Percentiles rank a stretch among this genome's conserved stretches.
These are phyloP conservation scores for Ophiognomonia clavigignenti-juglandacearum DNA, from an alignment of 2,329 filamentous ascomycete species.

Conservation along the genomic window DNA sequence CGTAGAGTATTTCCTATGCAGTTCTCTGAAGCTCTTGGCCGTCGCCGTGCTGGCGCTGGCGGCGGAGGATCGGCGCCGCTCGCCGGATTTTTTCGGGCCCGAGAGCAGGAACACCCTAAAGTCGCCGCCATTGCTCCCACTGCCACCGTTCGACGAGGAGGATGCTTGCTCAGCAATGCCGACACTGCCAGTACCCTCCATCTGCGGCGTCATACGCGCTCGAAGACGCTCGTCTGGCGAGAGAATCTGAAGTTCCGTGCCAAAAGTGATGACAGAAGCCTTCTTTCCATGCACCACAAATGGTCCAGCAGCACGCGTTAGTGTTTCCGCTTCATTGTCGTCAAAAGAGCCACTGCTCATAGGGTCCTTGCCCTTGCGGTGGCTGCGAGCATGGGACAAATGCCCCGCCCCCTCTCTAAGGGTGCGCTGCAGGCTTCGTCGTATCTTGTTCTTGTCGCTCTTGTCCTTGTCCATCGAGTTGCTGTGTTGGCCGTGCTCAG, in stretches of 20 bases:
- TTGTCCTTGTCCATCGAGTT: conserved; percentile 42
- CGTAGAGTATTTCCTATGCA: conserved; percentile 56
- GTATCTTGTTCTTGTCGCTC: conserved; percentile 62
- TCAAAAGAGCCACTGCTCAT: conserved; percentile 52
- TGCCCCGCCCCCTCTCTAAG: conserved; percentile 73
- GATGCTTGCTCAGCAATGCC: conserved; percentile 26
- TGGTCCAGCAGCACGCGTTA: conserved; percentile 76
- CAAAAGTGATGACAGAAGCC: conserved; percentile 94
- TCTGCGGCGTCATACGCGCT: conserved; percentile 49
- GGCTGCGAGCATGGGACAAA: conserved; percentile 61
- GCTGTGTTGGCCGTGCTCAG: conserved; percentile 20
- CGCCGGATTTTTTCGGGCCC: conserved; percentile 25
- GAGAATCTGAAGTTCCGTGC: conserved; percentile 79
- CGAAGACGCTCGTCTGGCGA: conserved; percentile 68
- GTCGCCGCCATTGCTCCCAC: conserved; percentile 33
- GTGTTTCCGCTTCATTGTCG: conserved; percentile 57
- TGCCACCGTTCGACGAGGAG: conserved; percentile 5
- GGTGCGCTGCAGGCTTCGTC: conserved; percentile 84
- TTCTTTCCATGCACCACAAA: conserved; percentile 99
- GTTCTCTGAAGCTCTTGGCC: conserved; percentile 58
- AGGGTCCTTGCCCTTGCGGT: conserved; percentile 70
- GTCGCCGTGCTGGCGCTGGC: conserved; percentile 65
- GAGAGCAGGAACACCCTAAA: conserved; percentile 46
- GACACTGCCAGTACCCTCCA: conserved; percentile 5
- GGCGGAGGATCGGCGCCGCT: conserved; percentile 53